Base-by-base conservation (phyloP, 2,329 filamentous ascomycete genomes). In the Trichoderma breve region DNA sequence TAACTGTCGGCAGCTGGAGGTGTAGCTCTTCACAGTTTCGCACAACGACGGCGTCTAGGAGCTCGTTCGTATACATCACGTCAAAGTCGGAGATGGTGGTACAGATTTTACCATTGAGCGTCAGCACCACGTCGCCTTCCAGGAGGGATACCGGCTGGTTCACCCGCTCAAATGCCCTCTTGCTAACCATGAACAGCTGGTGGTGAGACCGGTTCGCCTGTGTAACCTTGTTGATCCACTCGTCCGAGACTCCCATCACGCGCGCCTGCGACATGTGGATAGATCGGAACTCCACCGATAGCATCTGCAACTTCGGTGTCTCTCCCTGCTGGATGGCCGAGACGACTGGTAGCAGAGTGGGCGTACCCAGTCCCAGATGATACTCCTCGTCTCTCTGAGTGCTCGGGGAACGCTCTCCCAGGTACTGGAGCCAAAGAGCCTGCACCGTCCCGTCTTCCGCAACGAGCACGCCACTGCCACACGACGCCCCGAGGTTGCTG, bases 171-270 rank as follows among this genome's bases (percentile, higher is more conserved):
- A 91, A 91, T 0, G 89, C 90, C 61, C 97, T 91, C 84, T 99
- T 99, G 77, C 94, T 92, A 34, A 99, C 94, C 93, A 99, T 98
- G 85, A 99, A 99, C 47, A 99, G 89, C 83, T 99, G 96, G 79
- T 99, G 96, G 72, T 94, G 93, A 65, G 96, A 91, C 51, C 93
- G 92, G 81, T 99, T 98, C 74, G 94, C 93, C 75, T 91, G 86
- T 68, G 96, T 91, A 2, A 98, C 95, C 81, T 94, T 92, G 76
- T 93, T 88, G 77, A 99, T 97, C 96, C 95, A 98, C 74, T 97
- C 92, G 77, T 98, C 95, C 0, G 93, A 93, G 1, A 98, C 94
- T 11, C 96, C 96, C 95, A 99, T 98, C 75, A 98, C 94, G 47
- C 95, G 92, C 18, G 94, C 95, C 83, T 99, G 96, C 51, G 92